Evolutionary conservation across 371 early-diverging fungal genomes (phyloP).

Genomic region (Mucor ambiguus): DNA sequence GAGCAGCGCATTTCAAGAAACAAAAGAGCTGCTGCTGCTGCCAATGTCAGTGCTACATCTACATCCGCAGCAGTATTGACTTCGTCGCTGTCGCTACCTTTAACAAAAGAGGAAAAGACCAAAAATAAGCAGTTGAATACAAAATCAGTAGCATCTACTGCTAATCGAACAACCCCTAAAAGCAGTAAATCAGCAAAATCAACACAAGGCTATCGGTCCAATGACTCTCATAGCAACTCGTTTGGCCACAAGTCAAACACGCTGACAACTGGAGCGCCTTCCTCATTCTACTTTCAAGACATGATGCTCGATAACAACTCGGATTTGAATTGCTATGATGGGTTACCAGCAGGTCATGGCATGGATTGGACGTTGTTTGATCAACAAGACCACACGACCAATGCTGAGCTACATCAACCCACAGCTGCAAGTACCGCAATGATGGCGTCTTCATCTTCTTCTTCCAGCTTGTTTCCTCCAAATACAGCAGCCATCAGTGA

Average conservation of each 20-base stretch:
- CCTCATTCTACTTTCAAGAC: constrained; percentile 20
- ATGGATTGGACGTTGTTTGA: constrained; percentile 26
- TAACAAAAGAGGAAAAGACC: constrained; percentile 7
- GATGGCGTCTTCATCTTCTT: neutral
- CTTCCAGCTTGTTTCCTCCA: neutral
- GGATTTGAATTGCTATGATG: constrained; percentile 3
- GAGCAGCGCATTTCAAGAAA: constrained; percentile 43
- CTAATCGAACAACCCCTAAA: constrained; percentile 1
- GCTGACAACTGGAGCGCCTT: neutral
- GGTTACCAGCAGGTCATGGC: constrained; percentile 8
- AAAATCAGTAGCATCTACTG: neutral
- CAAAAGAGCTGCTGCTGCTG: constrained; percentile 31
- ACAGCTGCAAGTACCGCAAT: neutral
- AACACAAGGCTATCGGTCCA: neutral
- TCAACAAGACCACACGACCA: neutral
- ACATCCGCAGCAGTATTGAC: neutral
- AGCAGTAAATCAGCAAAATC: neutral
- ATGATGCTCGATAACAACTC: constrained; percentile 21
- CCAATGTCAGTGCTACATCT: neutral
- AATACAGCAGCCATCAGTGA: neutral
- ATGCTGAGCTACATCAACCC: neutral
- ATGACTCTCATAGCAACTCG: neutral
- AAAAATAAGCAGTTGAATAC: constrained; percentile 9
- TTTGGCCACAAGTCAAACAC: neutral
- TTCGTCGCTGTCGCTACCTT: neutral